Percentiles rank a stretch among this genome's conserved stretches.
These are phyloP conservation scores for Neocucurbitaria cava DNA, from an alignment of 2,329 filamentous ascomycete genomes.

Conservation along the genomic window DNA sequence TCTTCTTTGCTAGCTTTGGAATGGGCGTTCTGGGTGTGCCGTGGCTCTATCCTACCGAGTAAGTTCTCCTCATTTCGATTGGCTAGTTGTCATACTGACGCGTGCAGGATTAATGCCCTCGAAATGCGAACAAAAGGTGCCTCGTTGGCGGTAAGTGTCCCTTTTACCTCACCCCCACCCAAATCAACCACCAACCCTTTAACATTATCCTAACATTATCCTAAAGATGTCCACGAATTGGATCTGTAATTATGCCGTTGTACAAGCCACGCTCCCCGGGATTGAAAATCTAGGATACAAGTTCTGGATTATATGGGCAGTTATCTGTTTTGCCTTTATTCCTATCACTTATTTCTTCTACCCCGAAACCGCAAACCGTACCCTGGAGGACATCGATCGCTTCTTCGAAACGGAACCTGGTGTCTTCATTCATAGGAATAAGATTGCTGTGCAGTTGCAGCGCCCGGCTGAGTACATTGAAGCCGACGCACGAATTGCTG, in stretches of 20 bases:
- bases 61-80: background rate
- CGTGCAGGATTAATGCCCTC: conserved; percentile 38
- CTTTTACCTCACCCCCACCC: too few species aligned
- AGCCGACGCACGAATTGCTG: conserved; percentile 51
- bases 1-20: conserved; percentile 46
- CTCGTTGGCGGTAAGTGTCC: conserved; percentile 41
- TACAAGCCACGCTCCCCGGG: conserved; percentile 43
- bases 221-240: too few species aligned
- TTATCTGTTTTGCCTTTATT: conserved; percentile 61
- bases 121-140: conserved; percentile 47
- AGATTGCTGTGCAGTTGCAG: conserved; percentile 55
- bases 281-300: conserved; percentile 57
- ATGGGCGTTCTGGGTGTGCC: conserved; percentile 45
- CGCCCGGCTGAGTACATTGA: conserved; percentile 59
- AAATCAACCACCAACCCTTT: too few species aligned
- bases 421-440: conserved; percentile 57
- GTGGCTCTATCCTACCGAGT: conserved; percentile 45
- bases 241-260: conserved; percentile 44
- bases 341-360: conserved; percentile 61
- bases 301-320: conserved; percentile 63
- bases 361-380: conserved; percentile 58
- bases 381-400: conserved; percentile 59
- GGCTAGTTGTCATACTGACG: background rate
- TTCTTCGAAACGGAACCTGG: conserved; percentile 46
- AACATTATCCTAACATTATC: too few species aligned